These are phyloP conservation scores for Ceratobasidium sp. DNA, from an alignment of 1,284 basidiomycete species.

Conservation along the genomic window DNA sequence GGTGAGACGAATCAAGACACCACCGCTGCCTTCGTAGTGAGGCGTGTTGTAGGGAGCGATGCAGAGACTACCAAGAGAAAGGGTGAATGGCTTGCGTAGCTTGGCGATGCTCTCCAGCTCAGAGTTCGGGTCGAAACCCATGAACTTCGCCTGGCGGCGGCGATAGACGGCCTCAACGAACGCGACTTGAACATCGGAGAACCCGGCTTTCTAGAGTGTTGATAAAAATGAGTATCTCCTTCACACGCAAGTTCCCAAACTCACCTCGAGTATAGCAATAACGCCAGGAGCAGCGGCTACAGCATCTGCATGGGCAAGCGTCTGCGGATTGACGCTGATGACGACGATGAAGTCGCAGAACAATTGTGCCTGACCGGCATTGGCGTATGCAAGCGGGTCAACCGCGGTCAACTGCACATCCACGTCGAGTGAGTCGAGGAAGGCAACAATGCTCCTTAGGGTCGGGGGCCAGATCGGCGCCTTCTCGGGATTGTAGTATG, in stretches of 20 bases:
- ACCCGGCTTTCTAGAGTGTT: too few relatives aligned
- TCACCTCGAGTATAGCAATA: conserved; percentile 51
- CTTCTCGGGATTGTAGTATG: conserved; percentile 55
- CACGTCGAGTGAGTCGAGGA: conserved; percentile 52
- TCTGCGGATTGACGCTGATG: conserved; percentile 53
- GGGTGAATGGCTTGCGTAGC: conserved; percentile 45
- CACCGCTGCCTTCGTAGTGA: conserved; percentile 47
- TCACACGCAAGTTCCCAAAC: too few relatives aligned
- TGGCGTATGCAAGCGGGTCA: conserved; percentile 54
- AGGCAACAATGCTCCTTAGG: conserved; percentile 50
- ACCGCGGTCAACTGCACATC: conserved; percentile 53
- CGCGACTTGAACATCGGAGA: conserved; percentile 48
- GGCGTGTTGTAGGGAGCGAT: conserved; percentile 45
- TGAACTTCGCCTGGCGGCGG: conserved; percentile 37
- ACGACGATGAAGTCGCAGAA: conserved; percentile 51
- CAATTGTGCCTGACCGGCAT: conserved; percentile 51
- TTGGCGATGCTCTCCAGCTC: conserved; percentile 44
- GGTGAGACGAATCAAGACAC: conserved; percentile 52
- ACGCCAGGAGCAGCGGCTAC: conserved; percentile 49
- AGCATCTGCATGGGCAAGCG: conserved; percentile 53
- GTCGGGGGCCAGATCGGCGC: conserved; percentile 51
- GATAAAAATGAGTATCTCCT: too few relatives aligned
- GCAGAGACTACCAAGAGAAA: conserved; percentile 46
- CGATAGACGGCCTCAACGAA: conserved; percentile 45
- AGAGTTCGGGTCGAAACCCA: conserved; percentile 43